Evolutionary conservation across 129 eudicot species (phyloP).

Genomic region (Flaveria bidentis): DNA sequence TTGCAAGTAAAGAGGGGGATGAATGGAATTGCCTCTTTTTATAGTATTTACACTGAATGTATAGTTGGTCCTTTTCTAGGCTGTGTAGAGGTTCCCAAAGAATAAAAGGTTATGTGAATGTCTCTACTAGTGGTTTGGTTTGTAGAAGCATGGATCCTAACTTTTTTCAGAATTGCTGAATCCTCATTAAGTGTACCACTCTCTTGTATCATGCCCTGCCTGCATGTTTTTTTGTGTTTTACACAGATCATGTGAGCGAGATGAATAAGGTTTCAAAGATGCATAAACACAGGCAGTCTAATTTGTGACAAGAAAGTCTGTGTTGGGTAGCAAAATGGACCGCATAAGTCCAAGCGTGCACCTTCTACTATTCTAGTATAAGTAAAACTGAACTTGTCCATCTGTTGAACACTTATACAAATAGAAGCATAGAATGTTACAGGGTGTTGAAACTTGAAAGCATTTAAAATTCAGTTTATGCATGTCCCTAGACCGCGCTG

Average conservation of each 20-base stretch:
- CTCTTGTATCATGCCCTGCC: not conserved
- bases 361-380: too few species aligned
- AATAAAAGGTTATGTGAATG: not conserved
- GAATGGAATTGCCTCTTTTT: not conserved
- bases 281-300: constrained; percentile 5
- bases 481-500: too few species aligned
- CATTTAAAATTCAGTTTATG: too few species aligned
- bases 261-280: not conserved
- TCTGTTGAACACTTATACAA: too few species aligned
- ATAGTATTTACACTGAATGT: not conserved
- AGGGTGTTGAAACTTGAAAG: too few species aligned
- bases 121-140: not conserved
- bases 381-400: too few species aligned
- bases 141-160: constrained; percentile 3
- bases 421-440: too few species aligned
- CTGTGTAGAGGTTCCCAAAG: not conserved
- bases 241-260: not conserved
- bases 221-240: not conserved
- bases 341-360: not conserved
- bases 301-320: not conserved
- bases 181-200: not conserved
- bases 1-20: not conserved
- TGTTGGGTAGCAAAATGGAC: not conserved
- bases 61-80: not conserved
- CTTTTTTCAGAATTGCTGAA: not conserved